Evolutionary conservation across 2,329 filamentous ascomycete species (phyloP).

Genomic region (Davidsoniella australis): DNA sequence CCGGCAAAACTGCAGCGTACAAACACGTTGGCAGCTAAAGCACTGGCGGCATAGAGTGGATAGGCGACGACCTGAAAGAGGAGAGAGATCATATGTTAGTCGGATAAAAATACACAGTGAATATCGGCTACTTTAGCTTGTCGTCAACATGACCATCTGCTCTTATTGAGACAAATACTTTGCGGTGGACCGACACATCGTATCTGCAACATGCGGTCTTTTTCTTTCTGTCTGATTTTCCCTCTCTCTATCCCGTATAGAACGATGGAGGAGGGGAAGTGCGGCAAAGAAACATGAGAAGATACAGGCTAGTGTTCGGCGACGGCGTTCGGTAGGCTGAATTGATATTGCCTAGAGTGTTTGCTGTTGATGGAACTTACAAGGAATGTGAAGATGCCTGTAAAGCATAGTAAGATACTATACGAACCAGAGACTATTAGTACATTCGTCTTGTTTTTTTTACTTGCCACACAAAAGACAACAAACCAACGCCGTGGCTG

Average conservation of each 20-base stretch:
- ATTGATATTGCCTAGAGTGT: too few species aligned
- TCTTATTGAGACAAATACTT: too few species aligned
- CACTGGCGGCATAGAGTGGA: slow-evolving; percentile 56
- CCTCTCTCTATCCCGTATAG: too few species aligned
- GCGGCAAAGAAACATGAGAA: slow-evolving; percentile 1
- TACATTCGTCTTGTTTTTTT: background rate
- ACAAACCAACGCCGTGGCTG: too few species aligned
- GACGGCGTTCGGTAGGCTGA: too few species aligned
- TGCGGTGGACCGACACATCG: too few species aligned
- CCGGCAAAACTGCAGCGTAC: slow-evolving; percentile 59
- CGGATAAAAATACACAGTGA: background rate
- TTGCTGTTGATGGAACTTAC: slow-evolving; percentile 29
- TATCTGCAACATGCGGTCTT: too few species aligned
- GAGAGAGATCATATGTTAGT: slow-evolving; percentile 9
- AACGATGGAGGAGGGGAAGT: background rate
- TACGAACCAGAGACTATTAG: slow-evolving; percentile 14
- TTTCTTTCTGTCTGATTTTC: too few species aligned
- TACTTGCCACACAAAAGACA: too few species aligned
- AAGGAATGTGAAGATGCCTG: slow-evolving; percentile 75
- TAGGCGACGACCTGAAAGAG: slow-evolving; percentile 50
- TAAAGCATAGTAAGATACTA: slow-evolving; percentile 62
- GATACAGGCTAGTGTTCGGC: background rate
- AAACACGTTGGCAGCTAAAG: slow-evolving; percentile 71
- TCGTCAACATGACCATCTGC: too few species aligned
- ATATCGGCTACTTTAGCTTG: background rate